phyloP scores from a whole-genome alignment of 768 basidiomycete genomes.

The Artomyces pyxidatus region DNA sequence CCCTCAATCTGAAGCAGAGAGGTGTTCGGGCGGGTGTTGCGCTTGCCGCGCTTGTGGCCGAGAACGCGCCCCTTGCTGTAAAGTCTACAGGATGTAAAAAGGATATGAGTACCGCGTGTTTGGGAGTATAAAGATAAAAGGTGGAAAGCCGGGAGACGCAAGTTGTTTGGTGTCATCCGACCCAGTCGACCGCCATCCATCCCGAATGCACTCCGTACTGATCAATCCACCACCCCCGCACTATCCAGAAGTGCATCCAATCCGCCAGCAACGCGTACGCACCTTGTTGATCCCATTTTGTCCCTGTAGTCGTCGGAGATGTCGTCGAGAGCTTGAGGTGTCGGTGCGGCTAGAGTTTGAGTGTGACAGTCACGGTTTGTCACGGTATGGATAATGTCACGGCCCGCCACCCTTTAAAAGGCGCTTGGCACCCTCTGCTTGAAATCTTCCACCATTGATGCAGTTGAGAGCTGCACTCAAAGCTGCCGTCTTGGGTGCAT shows the following conservation, averaged over 20 bases:
- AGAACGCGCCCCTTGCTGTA: constrained; percentile 95
- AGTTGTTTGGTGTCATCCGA: constrained; percentile 12
- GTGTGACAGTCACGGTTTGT: constrained; percentile 8
- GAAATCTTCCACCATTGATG: constrained; percentile 43
- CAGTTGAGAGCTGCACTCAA: constrained; percentile 41
- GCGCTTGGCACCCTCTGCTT: neutral
- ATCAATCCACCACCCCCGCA: constrained; percentile 15
- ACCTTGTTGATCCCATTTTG: constrained; percentile 81
- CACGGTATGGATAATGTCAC: neutral
- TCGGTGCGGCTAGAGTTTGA: constrained; percentile 6
- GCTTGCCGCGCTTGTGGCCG: constrained; percentile 97
- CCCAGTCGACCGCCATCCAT: constrained; percentile 35
- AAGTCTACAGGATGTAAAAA: constrained; percentile 48
- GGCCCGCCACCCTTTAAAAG: neutral
- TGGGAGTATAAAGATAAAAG: constrained; percentile 2
- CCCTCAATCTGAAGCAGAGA: constrained; percentile 97
- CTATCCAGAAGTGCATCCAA: constrained; percentile 3
- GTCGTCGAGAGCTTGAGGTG: neutral
- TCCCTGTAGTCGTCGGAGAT: constrained; percentile 22
- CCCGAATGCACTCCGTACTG: constrained; percentile 22
- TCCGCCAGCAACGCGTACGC: constrained; percentile 25
- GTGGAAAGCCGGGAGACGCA: neutral
- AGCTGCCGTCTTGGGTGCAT: constrained; percentile 27
- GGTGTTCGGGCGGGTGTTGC: constrained; percentile 93
- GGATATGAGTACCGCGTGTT: constrained; percentile 10